Evolutionary conservation across 306 rosid genomes (phyloP), one percentile per base, ranked within the genome.

Genomic region (Lagenaria siceraria): DNA sequence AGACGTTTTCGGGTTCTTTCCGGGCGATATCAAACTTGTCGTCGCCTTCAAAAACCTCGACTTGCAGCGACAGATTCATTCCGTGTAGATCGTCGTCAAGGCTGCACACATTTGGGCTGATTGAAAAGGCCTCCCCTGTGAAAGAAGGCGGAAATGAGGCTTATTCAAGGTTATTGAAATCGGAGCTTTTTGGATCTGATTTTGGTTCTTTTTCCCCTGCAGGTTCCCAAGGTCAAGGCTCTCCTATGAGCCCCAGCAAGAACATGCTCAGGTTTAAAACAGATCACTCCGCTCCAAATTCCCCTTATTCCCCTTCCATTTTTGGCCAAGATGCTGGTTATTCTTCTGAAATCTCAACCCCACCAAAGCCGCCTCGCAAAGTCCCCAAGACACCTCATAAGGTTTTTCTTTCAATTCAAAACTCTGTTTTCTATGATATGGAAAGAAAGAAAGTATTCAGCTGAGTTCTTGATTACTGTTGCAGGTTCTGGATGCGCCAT

Each of bases 401-500:
- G 98, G 99, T 77, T 76, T 11, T 4, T 24, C 19, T 68, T 68
- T 6, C 40, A 22, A n/a, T 22, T 43, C 17, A 3, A 6, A 15
- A 48, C 36, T 71, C 42, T 48, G 24, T 49, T 71, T 17, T 18
- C 24, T 12, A 0, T 69, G 36, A 31, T 18, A 4, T 18, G 71
- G 11, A 64, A 35, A 18, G 21, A 29, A 6, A 27, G 2, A 0
- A 18, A 15, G 4, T 65, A 38, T 7, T 68, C 13, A 21, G n/a
- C 18, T 72, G 24, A 17, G 24, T n/a, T n/a, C 52, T 38, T 42
- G 42, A 25, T 70, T 53, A 1, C 60, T 59, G 29, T 73, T 79
- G 89, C 89, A 96, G 99, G 96, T 96, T 88, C 75, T 96, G 66
- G 99, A 96, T 89, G 99, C 99, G 0, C 99, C 99, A 17, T 92